These are phyloP conservation scores for Neurospora sp. DNA, from an alignment of 495 filamentous ascomycete species.

Conservation along the genomic window DNA sequence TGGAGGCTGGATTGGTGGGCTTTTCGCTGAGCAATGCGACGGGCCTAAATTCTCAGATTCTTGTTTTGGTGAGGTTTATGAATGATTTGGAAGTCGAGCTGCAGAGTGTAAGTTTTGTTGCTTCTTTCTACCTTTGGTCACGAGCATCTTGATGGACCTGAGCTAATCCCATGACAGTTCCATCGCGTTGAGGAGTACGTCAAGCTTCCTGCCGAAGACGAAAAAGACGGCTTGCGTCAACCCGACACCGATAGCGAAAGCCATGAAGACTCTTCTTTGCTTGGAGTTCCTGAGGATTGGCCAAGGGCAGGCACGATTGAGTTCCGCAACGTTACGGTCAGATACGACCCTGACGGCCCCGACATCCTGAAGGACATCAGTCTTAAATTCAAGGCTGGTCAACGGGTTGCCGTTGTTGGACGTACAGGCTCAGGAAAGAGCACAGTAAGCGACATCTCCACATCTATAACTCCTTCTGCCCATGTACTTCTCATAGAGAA, in stretches of 20 bases:
- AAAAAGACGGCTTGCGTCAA: slow-evolving; percentile 10
- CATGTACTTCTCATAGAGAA: not conserved
- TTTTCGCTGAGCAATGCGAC: slow-evolving; percentile 42
- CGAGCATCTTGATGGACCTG: not conserved
- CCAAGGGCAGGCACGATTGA: slow-evolving; percentile 37
- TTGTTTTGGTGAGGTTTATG: slow-evolving; percentile 34
- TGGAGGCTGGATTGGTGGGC: slow-evolving; percentile 37
- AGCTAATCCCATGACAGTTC: slow-evolving; percentile 16
- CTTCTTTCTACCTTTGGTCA: not conserved
- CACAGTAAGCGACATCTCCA: slow-evolving; percentile 23
- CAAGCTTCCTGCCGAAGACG: slow-evolving; percentile 35
- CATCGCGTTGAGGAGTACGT: slow-evolving; percentile 41
- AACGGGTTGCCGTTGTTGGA: slow-evolving; percentile 46
- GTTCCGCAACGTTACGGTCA: slow-evolving; percentile 39
- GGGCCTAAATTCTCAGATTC: slow-evolving; percentile 36
- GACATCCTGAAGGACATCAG: slow-evolving; percentile 42
- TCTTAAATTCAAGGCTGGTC: slow-evolving; percentile 40
- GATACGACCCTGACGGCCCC: slow-evolving; percentile 36
- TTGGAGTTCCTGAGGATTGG: slow-evolving; percentile 30
- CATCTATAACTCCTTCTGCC: not conserved
- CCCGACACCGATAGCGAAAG: slow-evolving; percentile 12
- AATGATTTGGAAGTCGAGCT: slow-evolving; percentile 43
- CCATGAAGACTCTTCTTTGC: slow-evolving; percentile 9
- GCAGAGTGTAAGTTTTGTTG: slow-evolving; percentile 27
- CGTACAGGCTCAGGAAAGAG: slow-evolving; percentile 53